Conservation (phyloP, 345 rosid genomes). For the Cardamine resedifolia region DNA sequence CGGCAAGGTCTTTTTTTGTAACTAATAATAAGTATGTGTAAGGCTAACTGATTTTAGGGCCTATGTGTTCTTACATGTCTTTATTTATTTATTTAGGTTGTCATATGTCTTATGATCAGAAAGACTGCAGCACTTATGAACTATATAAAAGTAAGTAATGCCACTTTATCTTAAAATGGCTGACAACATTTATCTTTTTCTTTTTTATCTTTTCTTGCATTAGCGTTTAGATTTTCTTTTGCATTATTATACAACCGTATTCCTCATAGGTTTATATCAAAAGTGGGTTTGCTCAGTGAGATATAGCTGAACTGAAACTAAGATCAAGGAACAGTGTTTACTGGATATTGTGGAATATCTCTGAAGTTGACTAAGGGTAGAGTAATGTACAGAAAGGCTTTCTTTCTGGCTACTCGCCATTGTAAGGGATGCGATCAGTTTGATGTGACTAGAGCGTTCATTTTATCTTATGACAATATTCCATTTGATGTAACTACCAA, state of each 20-base stretch:
- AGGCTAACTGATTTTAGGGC: slow-evolving; percentile 4
- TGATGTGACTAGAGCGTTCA: slow-evolving; percentile 7
- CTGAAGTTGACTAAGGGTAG: slow-evolving; percentile 40
- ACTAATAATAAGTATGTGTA: not conserved
- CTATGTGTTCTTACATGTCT: slow-evolving; percentile 23
- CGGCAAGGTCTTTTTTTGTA: slow-evolving; percentile 64
- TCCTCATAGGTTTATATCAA: not conserved
- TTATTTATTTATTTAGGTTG: slow-evolving; percentile 62
- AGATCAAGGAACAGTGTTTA: not conserved
- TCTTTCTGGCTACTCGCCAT: slow-evolving; percentile 27
- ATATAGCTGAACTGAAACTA: slow-evolving; percentile 6
- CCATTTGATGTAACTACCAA: slow-evolving; percentile 30
- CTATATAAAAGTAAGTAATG: slow-evolving; percentile 76
- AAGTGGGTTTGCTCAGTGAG: not conserved
- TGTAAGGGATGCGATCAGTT: slow-evolving; percentile 15
- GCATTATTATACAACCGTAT: slow-evolving; percentile 6
- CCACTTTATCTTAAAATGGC: not conserved
- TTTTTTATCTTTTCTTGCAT: not conserved
- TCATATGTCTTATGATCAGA: slow-evolving; percentile 88
- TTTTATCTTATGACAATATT: not conserved
- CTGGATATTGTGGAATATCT: not conserved
- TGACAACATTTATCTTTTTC: not conserved
- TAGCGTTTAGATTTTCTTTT: not conserved
- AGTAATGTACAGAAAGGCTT: slow-evolving; percentile 63
- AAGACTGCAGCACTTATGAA: slow-evolving; percentile 83